phyloP scores from a whole-genome alignment of 202 grass and related monocot species.

The Carex sylvatica region DNA sequence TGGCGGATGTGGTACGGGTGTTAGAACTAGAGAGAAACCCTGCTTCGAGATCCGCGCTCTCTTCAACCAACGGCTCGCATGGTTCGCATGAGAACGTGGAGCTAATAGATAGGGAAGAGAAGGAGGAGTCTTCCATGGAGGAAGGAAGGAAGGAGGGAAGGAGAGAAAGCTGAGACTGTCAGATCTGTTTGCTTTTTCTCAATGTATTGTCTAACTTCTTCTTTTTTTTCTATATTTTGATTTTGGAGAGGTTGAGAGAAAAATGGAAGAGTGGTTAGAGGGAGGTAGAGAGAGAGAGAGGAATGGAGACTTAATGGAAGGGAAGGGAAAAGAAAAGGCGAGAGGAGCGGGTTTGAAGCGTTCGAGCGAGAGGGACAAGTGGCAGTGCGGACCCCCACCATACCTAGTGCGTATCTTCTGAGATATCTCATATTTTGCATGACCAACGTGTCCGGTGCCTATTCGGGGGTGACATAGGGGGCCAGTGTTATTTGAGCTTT shows the following conservation, averaged over 20 bases:
- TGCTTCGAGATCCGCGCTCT: not conserved
- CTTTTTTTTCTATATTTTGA: not conserved
- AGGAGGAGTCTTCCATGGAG: slow-evolving; percentile 23
- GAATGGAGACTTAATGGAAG: slow-evolving; percentile 5
- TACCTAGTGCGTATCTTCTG: no score
- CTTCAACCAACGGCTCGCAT: not conserved
- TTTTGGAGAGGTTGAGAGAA: slow-evolving; percentile 11
- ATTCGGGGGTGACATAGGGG: no score
- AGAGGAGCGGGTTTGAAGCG: slow-evolving; percentile 9
- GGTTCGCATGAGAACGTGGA: slow-evolving; percentile 17
- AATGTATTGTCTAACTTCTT: not conserved
- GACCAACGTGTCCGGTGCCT: no score
- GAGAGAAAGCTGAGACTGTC: not conserved
- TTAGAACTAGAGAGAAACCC: not conserved
- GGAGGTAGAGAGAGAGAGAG: not conserved
- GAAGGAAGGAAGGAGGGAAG: not conserved
- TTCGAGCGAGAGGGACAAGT: slow-evolving; percentile 9
- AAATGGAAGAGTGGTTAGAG: slow-evolving; percentile 16
- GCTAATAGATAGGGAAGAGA: slow-evolving; percentile 6
- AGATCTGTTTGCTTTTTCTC: not conserved
- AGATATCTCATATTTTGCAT: no score
- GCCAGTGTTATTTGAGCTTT: no score
- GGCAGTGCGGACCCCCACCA: slow-evolving; percentile 4
- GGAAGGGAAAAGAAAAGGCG: not conserved
- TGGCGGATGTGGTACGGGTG: not conserved